A percentile compares a stretch with the other conserved stretches of the same genome.
Conservation (phyloP, 345 rosid species). For the Boechera stricta region DNA sequence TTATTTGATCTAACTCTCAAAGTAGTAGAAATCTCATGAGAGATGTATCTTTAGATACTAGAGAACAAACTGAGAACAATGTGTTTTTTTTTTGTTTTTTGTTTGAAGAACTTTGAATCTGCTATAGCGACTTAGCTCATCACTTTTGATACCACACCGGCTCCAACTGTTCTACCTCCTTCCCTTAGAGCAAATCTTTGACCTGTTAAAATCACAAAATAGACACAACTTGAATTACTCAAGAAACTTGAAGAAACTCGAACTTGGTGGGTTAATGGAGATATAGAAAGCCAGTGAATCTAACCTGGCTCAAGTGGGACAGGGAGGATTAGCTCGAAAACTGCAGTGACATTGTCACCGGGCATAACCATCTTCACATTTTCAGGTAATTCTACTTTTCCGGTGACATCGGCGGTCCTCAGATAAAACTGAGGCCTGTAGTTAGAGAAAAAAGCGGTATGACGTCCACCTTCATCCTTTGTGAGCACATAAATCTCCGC, state of each 20-base stretch:
- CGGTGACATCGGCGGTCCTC: conserved; percentile 94
- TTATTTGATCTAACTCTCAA: conserved; percentile 26
- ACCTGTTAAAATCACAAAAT: conserved; percentile 51
- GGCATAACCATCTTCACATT: conserved; percentile 93
- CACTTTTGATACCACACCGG: conserved; percentile 91
- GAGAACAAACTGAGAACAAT: conserved; percentile 5
- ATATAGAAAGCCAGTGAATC: conserved; percentile 3
- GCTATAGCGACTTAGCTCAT: conserved; percentile 50
- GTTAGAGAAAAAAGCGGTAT: conserved; percentile 81
- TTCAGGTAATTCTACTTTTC: conserved; percentile 86
- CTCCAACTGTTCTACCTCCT: conserved; percentile 96
- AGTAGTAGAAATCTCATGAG: conserved; percentile 18
- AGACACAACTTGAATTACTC: too few relatives aligned
- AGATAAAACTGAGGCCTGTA: conserved; percentile 92
- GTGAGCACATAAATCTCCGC: conserved; percentile 91
- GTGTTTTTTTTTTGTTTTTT: background rate
- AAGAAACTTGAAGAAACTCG: background rate
- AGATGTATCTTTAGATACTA: conserved; percentile 16
- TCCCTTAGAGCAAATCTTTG: conserved; percentile 97
- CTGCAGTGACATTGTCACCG: conserved; percentile 90
- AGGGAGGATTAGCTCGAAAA: conserved; percentile 72
- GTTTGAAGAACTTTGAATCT: conserved; percentile 12
- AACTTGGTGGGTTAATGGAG: background rate
- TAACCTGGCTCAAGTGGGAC: conserved; percentile 84
- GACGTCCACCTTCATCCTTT: conserved; percentile 96